These are phyloP conservation scores for Paraurostyla sp. DNA, from an alignment of 73 alveolate species.

Conservation along the genomic window DNA sequence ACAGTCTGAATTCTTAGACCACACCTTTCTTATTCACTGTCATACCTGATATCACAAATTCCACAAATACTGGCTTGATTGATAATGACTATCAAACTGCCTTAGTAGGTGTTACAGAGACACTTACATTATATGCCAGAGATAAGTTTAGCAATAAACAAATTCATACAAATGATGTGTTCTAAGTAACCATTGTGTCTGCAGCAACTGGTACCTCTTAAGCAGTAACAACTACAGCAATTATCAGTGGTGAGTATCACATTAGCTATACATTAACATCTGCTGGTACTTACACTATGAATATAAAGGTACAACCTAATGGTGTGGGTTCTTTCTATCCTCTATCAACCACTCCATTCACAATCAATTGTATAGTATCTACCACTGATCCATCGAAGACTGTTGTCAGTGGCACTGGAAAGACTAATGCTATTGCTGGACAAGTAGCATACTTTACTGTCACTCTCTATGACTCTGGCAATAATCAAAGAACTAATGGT, in stretches of 20 bases:
- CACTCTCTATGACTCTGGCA: constrained; percentile 62
- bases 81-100: constrained; percentile 58
- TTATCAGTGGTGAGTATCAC: constrained; percentile 52
- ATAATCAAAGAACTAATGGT: constrained; percentile 63
- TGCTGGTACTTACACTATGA: constrained; percentile 58
- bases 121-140: constrained; percentile 39
- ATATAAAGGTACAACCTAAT: constrained; percentile 54
- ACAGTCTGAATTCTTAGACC: constrained; percentile 33
- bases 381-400: constrained; percentile 73
- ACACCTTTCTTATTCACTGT: constrained; percentile 69
- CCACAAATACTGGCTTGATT: constrained; percentile 7
- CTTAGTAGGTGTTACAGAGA: constrained; percentile 65
- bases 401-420: constrained; percentile 64
- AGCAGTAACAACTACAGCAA: constrained; percentile 36
- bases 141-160: constrained; percentile 65
- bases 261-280: constrained; percentile 53
- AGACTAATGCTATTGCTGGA: constrained; percentile 73
- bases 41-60: constrained; percentile 57
- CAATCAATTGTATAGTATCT: constrained; percentile 47
- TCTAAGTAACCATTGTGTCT: neutral
- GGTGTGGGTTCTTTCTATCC: constrained; percentile 59
- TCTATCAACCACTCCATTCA: constrained; percentile 60
- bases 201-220: constrained; percentile 37
- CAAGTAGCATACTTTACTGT: constrained; percentile 47
- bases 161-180: constrained; percentile 59